Percentiles rank a stretch among this genome's conserved stretches.
Conservation (phyloP, 2,329 filamentous ascomycete species). For the Aspergillus pseudoterreus region DNA sequence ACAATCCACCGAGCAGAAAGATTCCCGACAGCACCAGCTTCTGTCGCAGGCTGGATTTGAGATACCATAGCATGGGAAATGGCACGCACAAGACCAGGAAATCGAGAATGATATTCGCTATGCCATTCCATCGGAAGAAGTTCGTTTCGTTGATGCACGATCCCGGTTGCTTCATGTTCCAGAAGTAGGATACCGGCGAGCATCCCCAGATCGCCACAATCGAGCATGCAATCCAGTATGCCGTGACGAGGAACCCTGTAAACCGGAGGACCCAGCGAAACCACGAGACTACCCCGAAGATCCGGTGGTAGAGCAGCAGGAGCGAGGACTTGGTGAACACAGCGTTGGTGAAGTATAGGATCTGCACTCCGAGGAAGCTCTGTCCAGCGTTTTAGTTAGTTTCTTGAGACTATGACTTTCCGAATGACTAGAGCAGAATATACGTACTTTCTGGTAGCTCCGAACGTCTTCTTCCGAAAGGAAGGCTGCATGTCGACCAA, state of each 20-base stretch:
- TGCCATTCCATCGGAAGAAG: constrained; percentile 24
- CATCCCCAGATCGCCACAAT: constrained; percentile 19
- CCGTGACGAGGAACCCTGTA: constrained; percentile 14
- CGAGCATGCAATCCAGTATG: constrained; percentile 20
- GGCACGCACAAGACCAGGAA: constrained; percentile 25
- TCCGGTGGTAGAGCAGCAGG: constrained; percentile 26
- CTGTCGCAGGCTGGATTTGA: constrained; percentile 19
- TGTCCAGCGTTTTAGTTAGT: background rate
- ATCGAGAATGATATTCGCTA: constrained; percentile 24
- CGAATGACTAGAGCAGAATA: background rate
- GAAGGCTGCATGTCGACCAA: constrained; percentile 15
- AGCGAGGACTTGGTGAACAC: constrained; percentile 23
- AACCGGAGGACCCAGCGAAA: constrained; percentile 21
- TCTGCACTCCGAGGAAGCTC: constrained; percentile 22
- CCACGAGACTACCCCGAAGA: constrained; percentile 21
- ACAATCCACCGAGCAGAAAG: constrained; percentile 25
- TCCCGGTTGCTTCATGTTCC: constrained; percentile 15
- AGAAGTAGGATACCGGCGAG: constrained; percentile 19
- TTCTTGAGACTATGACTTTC: no score
- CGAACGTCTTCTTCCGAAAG: constrained; percentile 10
- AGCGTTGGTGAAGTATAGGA: constrained; percentile 23
- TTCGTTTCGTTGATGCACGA: constrained; percentile 19
- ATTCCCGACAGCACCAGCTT: constrained; percentile 21
- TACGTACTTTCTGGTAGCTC: constrained; percentile 19
- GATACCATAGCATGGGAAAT: constrained; percentile 24